Evolutionary conservation across 1,284 basidiomycete species (phyloP), one percentile per base, ranked within the genome.

Genomic region (Pisolithus thermaeus): DNA sequence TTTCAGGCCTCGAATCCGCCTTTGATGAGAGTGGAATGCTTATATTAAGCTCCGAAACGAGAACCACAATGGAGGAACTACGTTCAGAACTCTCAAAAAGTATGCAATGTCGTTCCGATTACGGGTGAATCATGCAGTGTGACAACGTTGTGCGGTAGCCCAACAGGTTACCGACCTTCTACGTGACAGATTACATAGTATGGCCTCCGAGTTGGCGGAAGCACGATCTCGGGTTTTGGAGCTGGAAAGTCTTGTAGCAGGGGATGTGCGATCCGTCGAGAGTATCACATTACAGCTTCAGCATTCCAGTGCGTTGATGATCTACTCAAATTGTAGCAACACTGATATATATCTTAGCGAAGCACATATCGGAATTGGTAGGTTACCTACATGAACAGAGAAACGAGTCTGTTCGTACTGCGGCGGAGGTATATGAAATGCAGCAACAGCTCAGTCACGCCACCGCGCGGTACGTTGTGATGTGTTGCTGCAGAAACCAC

Each of bases 91-190:
- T 66, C 59, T 57, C 28, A 43, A 69, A 65, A 53, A 64, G 68
- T 66, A 58, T 12, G 62, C 32, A 23, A 30, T 28, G 16, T 12
- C 36, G 57, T 46, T 58, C 62, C 22, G 63, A 69, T 47, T 56
- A 70, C 6, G 57, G 59, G 22, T 58, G 62, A 20, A 61, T 69
- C n/a, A 69, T 59, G 30, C 61, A n/a, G n/a, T 46, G 42, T n/a
- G 48, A 32, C 44, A 53, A 54, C 14, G 43, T 46, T 43, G 9
- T 50, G 52, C 56, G 53, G n/a, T 44, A 80, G 78, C 78, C 3
- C 70, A 75, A 53, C 72, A 78, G 54, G 77, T 80, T 32, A 74
- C 70, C 20, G 78, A 80, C 46, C 59, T 80, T 9, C 66, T 80
- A 3, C 73, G 77, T 18, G 74, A 78, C 54, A 78, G 78, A 52